Conservation (phyloP, 2,329 filamentous ascomycete species). For the Trichoderma citrinoviride region DNA sequence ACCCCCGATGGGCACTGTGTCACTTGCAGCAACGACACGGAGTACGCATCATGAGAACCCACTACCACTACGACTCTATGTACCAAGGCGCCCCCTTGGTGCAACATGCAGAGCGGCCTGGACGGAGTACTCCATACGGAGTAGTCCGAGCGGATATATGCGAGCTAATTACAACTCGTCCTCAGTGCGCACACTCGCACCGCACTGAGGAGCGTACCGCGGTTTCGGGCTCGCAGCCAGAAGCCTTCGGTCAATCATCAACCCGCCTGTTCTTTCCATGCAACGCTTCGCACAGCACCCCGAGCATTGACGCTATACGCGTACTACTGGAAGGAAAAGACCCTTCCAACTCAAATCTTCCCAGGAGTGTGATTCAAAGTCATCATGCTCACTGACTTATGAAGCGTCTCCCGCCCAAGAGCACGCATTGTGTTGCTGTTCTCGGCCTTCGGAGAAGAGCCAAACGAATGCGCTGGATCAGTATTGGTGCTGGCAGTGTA, state of each 20-base stretch:
- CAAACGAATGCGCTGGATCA: background rate
- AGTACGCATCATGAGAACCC: background rate
- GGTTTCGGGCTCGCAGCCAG: constrained; percentile 1
- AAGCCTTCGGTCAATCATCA: constrained; percentile 16
- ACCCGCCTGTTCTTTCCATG: background rate
- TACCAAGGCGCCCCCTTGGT: background rate
- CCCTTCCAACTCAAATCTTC: background rate
- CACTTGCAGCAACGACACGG: background rate
- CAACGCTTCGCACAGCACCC: background rate
- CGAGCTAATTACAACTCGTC: background rate
- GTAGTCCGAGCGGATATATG: constrained; percentile 16
- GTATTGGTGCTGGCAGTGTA: background rate
- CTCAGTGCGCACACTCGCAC: background rate
- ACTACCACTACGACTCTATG: background rate
- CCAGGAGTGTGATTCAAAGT: no score
- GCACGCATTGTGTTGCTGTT: background rate
- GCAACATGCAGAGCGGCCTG: background rate
- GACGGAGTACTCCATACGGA: constrained; percentile 17
- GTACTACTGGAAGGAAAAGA: background rate
- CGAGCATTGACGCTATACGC: background rate
- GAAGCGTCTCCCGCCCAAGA: background rate
- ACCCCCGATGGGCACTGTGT: constrained; percentile 9
- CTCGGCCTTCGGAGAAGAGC: constrained; percentile 10
- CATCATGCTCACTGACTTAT: background rate
- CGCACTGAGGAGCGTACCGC: constrained; percentile 5